These are phyloP conservation scores for Aurantiochytrium sp. DNA, from an alignment of 108 stramenopile genomes.

Conservation along the genomic window DNA sequence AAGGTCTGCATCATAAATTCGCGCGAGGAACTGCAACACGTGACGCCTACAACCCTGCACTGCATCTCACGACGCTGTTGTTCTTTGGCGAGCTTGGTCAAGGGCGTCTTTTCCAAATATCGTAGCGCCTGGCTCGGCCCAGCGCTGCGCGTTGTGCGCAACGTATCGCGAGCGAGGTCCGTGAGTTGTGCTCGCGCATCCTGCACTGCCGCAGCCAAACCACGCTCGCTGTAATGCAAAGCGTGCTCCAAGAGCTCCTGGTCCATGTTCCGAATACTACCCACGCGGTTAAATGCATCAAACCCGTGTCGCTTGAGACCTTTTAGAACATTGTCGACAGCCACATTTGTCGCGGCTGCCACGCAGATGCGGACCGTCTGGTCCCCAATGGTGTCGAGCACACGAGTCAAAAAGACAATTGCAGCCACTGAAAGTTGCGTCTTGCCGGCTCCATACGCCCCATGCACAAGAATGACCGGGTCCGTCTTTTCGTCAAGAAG, in stretches of 20 bases:
- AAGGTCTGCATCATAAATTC: neutral
- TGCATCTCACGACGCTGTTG: neutral
- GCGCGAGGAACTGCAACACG: neutral
- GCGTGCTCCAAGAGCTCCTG: neutral
- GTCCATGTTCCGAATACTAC: neutral
- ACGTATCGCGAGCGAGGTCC: neutral
- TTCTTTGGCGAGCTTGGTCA: neutral
- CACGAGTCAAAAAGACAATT: neutral
- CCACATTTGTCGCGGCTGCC: neutral
- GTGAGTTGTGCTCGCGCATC: neutral
- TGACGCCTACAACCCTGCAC: neutral
- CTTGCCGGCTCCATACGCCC: neutral
- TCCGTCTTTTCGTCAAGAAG: neutral
- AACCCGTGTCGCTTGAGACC: neutral
- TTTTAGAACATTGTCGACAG: conserved; percentile 1
- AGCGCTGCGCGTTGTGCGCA: too few relatives aligned
- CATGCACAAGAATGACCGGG: neutral
- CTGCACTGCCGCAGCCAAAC: neutral
- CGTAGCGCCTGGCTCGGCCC: neutral
- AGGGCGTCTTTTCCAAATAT: neutral
- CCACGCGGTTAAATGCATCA: neutral
- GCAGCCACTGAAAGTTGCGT: neutral
- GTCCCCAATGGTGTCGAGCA: neutral
- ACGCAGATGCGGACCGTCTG: neutral
- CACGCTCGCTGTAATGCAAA: neutral